Conservation (phyloP, 306 rosid genomes). For the Lagenaria siceraria region DNA sequence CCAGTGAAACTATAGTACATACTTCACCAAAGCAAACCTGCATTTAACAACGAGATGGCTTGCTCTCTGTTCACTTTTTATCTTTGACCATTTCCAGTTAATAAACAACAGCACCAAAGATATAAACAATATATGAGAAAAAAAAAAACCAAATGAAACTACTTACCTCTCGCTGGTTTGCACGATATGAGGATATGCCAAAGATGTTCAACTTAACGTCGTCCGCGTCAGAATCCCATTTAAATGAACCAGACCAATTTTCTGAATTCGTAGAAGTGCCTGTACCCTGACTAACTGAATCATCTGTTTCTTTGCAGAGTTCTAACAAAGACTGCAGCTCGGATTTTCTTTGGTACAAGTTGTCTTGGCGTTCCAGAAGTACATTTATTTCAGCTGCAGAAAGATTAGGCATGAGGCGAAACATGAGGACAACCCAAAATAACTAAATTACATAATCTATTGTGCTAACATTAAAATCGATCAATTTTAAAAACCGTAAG, state of each 20-base stretch:
- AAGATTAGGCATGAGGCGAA: not conserved
- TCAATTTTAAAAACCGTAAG: not conserved
- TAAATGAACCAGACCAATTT: conserved; percentile 62
- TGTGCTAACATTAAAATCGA: not conserved
- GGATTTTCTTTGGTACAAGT: conserved; percentile 55
- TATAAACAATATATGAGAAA: not conserved
- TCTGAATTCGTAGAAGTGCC: conserved; percentile 34
- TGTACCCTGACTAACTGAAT: conserved; percentile 17
- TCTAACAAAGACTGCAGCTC: conserved; percentile 60
- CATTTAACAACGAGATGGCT: not conserved
- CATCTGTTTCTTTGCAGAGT: conserved; percentile 38
- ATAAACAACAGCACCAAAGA: not conserved
- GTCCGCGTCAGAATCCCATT: conserved; percentile 83
- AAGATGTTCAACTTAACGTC: conserved; percentile 63
- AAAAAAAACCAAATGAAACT: not conserved
- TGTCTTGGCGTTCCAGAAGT: conserved; percentile 67
- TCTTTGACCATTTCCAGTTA: not conserved
- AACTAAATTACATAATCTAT: not conserved
- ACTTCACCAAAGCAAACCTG: not conserved
- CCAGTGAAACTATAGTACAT: not conserved
- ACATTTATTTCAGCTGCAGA: conserved; percentile 47
- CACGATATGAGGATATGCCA: conserved; percentile 79
- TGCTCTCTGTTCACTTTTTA: not conserved
- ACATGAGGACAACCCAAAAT: not conserved
- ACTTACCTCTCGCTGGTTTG: conserved; percentile 77